Evolutionary conservation across 495 filamentous ascomycete genomes (phyloP), one percentile per base, ranked within the genome.

Genomic region (Sordaria brevicollis): DNA sequence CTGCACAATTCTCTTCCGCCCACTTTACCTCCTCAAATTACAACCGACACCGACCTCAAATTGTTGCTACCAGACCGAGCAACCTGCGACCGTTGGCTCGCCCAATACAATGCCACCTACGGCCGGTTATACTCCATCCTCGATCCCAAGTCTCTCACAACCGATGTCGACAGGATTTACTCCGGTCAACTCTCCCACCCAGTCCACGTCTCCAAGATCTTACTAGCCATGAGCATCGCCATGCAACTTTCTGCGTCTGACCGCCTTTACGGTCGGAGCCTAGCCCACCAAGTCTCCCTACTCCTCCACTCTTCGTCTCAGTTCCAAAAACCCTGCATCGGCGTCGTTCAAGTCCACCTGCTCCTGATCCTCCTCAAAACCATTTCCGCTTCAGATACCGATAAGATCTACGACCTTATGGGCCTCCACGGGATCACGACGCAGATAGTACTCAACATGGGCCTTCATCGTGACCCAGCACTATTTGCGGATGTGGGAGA

Each of bases 321-420:
- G 2, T 76, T 76, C 57, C 74, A 76, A 66, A 71, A 74, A 34
- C 74, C 74, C 1, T 74, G 73, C 35, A 69, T 73, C 54, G 73
- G 70, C 6, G 74, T 71, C 6, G 69, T 73, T n/a, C 74, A 75
- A 33, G 69, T 75, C 7, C 54, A 74, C 4, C 37, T 76, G 2
- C 25, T 76, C 0, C 5, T 76, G 1, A 49, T 71, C 4, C 8
- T 76, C 15, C 35, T 72, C 13, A 74, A 72, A 34, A 74, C 68
- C 29, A 74, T 76, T 21, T 72, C 68, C 9, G 70, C 74, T 1
- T 74, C 72, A 0, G 72, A 76, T 54, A 76, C 72, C 5, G 74
- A 76, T 49, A 72, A 74, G 67, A 67, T 72, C 8, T 72, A 74
- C 38, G 72, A 74, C 21, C 17, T 74, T 7, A 17, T 74, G 66